Evolutionary conservation across 225 moss, liverwort and hornwort genomes (phyloP), one percentile per base, ranked within the genome.

Genomic region (Bryoerythrophyllum caledonicum): DNA sequence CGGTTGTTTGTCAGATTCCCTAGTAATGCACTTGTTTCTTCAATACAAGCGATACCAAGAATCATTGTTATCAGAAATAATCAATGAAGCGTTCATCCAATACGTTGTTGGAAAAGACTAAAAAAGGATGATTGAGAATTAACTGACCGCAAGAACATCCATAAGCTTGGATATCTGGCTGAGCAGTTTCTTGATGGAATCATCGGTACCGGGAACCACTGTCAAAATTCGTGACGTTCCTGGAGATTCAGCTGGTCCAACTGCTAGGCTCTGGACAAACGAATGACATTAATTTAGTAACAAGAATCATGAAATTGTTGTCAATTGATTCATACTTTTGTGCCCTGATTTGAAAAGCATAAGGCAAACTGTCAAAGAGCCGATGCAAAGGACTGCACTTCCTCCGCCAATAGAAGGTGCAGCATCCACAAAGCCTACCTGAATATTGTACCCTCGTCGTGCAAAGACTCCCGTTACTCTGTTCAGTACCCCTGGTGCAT

Each of bases 401-500:
- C 37, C 10, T 72, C 53, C 46, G 9, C 7, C 52, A 28, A 53
- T 59, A 59, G 37, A 65, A 55, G 27, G 37, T 46, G 60, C 53
- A 65, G 40, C 64, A 59, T 54, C 56, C 26, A 73, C 40, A 68
- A 63, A 79, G 3, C 63, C 34, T 83, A 91, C 92, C 90, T 92
- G 92, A 59, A 94, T 89, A 57, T 94, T 94, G 71, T 92, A 95
- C 23, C 88, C 95, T 56, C 93, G 84, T 59, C 93, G 82, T 3
- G 93, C 93, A 70, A 95, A 93, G 60, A 93, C 85, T 58, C 91
- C 95, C 24, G 93, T 93, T 63, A 93, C 88, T 64, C 88, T 90
- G 60, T 95, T 95, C 20, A 95, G 88, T 55, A 95, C 95, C 63
- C 95, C 93, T 11, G 95, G 91, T 51, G 88, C 65, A 78, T 95